Base-by-base conservation (phyloP, 805 yeast species). In the Barnettozyma sucrosica region DNA sequence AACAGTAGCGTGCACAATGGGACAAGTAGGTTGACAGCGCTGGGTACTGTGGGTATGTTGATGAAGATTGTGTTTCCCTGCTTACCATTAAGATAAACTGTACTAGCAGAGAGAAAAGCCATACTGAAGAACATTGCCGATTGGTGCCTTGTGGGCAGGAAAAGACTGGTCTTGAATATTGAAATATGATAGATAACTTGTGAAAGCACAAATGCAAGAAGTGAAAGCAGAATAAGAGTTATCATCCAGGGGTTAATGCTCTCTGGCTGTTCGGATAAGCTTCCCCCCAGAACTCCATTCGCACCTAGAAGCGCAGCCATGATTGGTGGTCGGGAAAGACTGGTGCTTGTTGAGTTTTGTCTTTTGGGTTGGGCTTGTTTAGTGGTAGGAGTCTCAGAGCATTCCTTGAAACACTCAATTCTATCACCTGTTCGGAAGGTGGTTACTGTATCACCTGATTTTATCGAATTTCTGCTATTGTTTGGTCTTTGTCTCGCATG, bases 121-220 rank as follows among this genome's bases (percentile, higher is more conserved):
- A 39, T 24, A 1, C 32, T 19, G 13, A 19, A 9, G 7, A 46
- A 37, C 5, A 47, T 33, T 13, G 39, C 16, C 9, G 37, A 25
- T 25, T 44, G 47, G 24, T 43, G 39, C 36, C 41, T 34, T 39
- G 45, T 28, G 4, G 47, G 47, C 5, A 46, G 33, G 95, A 63
- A 77, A 95, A 55, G 96, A 95, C 8, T 75, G 84, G 62, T 83
- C 87, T 46, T 76, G 86, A 59, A 96, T 85, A 71, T 76, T 86
- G 65, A 84, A 83, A 62, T 83, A 75, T 63, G 66, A 61, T 66
- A 70, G 60, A 66, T 33, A 53, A 65, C 56, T 37, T 72, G 66
- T 10, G 59, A 54, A 2, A 41, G 52, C 33, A 59, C 59, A 24
- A 54, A 65, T 8, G 60, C 51, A 18, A 43, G 44, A 2, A 51